Evolutionary conservation across 345 rosid species (phyloP).

Genomic region (Gossypium longicalyx): DNA sequence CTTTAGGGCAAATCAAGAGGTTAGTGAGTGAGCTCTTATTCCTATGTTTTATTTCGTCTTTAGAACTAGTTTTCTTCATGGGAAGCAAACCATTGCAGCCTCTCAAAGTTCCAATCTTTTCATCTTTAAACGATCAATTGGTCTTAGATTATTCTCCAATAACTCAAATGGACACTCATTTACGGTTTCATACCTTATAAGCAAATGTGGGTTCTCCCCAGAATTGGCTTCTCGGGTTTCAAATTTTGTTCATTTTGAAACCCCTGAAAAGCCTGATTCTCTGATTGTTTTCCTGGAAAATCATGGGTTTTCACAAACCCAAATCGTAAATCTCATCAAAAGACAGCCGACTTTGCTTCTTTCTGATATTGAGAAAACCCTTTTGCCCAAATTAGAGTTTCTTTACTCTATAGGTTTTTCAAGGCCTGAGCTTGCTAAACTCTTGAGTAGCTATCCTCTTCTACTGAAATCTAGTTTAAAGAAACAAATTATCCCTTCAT

Average conservation of each 20-base stretch:
- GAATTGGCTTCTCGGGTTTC: slow-evolving; percentile 4
- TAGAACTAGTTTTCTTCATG: background rate
- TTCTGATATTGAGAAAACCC: slow-evolving; percentile 1
- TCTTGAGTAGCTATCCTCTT: background rate
- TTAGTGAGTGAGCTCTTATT: no score
- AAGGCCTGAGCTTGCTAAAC: background rate
- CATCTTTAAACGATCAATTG: background rate
- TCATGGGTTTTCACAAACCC: slow-evolving; percentile 23
- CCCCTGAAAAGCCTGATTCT: slow-evolving; percentile 18
- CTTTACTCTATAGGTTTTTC: slow-evolving; percentile 21
- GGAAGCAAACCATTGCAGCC: slow-evolving; percentile 1
- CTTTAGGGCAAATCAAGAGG: no score
- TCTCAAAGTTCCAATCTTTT: background rate
- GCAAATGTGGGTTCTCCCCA: background rate
- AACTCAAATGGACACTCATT: background rate
- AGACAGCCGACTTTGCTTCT: background rate
- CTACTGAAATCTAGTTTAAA: slow-evolving; percentile 10
- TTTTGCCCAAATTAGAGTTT: slow-evolving; percentile 30
- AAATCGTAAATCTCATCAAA: background rate
- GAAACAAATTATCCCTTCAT: slow-evolving; percentile 7
- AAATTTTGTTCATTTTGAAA: slow-evolving; percentile 10
- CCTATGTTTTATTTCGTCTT: no score
- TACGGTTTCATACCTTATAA: background rate
- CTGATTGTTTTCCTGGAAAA: slow-evolving; percentile 9
- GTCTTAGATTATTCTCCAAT: background rate